Evolutionary conservation across 2,329 filamentous ascomycete genomes (phyloP), one percentile per base, ranked within the genome.

Genomic region (Ophiostoma sp.): DNA sequence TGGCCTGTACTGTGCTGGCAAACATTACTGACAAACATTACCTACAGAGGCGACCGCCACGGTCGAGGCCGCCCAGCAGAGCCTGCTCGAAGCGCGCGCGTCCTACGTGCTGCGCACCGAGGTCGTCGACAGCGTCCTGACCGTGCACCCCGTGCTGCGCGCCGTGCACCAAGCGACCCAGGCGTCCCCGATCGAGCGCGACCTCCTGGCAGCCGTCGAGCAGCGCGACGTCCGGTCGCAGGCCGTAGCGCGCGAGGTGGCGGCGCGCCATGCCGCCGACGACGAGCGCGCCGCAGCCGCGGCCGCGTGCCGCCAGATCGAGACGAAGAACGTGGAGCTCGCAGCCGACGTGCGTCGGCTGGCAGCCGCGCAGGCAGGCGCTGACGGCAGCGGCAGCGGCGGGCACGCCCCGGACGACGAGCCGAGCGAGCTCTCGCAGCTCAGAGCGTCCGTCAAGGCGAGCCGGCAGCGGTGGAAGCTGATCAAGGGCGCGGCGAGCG

Each of bases 401-500:
- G 77, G 27, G 27, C 27, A 27, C 27, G 27, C 27, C 27, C 27
- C 27, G 2, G 27, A 66, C 38, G 77, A 84, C 42, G 81, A 81
- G n/a, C 7, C 16, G 16, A 12, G 38, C 5, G 82, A 89, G 75
- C 80, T 92, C 40, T 78, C 83, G 47, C 78, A 78, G 65, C 79
- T 89, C 11, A 86, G 92, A 73, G 78, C 76, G 5, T 83, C 87
- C 55, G 78, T 90, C 69, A 87, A 84, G 73, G 80, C 80, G 36
- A 89, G 87, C 75, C 85, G 85, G 70, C 86, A 87, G 72, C 84
- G 84, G 74, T 92, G 88, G 87, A 86, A 87, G 74, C 87, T 89
- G 27, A 85, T 94, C 77, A 95, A 94, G 79, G 90, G 86, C 38
- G 86, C 92, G 58, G 84, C 90, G n/a, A 90, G 89, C 74, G 91